Evolutionary conservation across 176 grass and related monocot species (phyloP), one percentile per base, ranked within the genome.

Genomic region (Ananas comosus): DNA sequence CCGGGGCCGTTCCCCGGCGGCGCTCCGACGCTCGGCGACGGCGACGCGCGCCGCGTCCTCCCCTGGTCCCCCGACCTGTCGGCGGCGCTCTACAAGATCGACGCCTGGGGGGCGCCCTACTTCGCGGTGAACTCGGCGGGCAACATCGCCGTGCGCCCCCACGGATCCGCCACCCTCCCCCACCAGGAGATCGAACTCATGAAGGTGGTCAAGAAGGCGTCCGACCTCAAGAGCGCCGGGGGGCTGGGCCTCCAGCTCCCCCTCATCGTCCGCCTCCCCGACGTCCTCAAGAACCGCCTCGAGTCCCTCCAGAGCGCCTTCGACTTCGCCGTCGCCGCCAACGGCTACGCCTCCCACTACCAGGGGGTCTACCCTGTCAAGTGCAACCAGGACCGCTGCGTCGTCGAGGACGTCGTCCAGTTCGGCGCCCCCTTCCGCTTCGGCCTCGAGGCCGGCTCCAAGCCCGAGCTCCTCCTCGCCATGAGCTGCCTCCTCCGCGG

Each of bases 401-500:
- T 74, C 33, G 72, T 74, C 42, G 72, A 74, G 47, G 72, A 74
- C 72, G 19, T 74, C 56, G 19, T 74, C 42, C 57, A 63, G 58
- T 63, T 64, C 47, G 72, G 72, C 4, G n/a, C 17, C 16, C 72
- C 72, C 27, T 74, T 64, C 48, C 28, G 33, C 11, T 74, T 74
- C 57, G 72, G 72, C 48, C 72, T 74, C n/a, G 72, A 74, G 72
- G 72, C 72, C 12, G 72, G 72, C 12, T 74, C 72, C 10, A 74
- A 74, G 57, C 54, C 72, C 9, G 72, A 74, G 58, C 72, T 74
- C 47, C 72, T 74, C 48, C 72, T 74, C 33, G 48, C 72, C 11
- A 74, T 74, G 58, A 64, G 33, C 72, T 74, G 48, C 72, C 72
- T 74, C 58, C 17, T 48, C 6, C n/a, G 57, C 6, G 72, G 57